These are phyloP conservation scores for Zychaea mexicana DNA, from an alignment of 371 early-diverging fungal species.

Conservation along the genomic window DNA sequence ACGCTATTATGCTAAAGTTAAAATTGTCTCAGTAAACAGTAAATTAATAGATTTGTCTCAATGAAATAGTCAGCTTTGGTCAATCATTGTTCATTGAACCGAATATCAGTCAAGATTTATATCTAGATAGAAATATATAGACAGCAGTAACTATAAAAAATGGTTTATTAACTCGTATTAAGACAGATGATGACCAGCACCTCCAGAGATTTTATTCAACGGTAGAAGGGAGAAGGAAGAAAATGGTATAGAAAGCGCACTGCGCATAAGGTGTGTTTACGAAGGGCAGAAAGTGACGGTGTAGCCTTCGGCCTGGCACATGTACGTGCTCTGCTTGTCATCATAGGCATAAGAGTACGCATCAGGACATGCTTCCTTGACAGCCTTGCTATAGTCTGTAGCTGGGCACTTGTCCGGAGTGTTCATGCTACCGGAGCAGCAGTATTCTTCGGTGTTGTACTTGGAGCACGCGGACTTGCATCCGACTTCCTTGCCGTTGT, in stretches of 20 bases:
- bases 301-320: conserved; percentile 37
- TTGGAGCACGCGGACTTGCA: conserved; percentile 40
- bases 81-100: too few relatives aligned
- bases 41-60: too few relatives aligned
- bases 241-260: neutral
- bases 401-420: conserved; percentile 27
- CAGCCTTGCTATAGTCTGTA: conserved; percentile 25
- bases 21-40: too few relatives aligned
- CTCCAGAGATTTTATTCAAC: too few relatives aligned
- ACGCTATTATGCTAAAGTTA: too few relatives aligned
- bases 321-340: conserved; percentile 46
- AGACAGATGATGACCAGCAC: too few relatives aligned
- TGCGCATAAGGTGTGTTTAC: neutral
- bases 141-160: too few relatives aligned
- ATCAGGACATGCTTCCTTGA: conserved; percentile 39
- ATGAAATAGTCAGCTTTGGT: too few relatives aligned
- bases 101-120: too few relatives aligned
- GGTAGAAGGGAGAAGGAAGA: too few relatives aligned
- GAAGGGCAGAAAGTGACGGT: conserved; percentile 46
- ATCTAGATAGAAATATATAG: too few relatives aligned
- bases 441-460: conserved; percentile 30
- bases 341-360: conserved; percentile 53
- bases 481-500: conserved; percentile 31
- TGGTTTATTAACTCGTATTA: too few relatives aligned
- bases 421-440: conserved; percentile 34